A percentile compares a stretch with the other conserved stretches of the same genome.
Evolutionary conservation across 169 alveolate genomes (phyloP).

Genomic region (Theileria annulata): DNA sequence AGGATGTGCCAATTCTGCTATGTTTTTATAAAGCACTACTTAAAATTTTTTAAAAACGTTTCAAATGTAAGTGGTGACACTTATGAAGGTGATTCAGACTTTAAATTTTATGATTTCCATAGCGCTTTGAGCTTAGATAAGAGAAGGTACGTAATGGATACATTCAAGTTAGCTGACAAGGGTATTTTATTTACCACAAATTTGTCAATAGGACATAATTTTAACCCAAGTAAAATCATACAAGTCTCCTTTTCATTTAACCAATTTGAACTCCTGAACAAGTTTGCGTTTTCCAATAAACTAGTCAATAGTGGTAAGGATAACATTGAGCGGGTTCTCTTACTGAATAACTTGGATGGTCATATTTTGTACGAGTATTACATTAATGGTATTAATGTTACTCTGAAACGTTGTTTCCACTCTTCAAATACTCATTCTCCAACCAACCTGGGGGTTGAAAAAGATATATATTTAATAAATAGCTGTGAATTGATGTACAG

Average conservation of each 20-base stretch:
- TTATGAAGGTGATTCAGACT: neutral
- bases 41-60: neutral
- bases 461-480: constrained; percentile 26
- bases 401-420: neutral
- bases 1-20: constrained; percentile 65
- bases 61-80: neutral
- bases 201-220: constrained; percentile 42
- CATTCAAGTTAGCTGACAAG: constrained; percentile 18
- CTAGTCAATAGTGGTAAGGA: constrained; percentile 27
- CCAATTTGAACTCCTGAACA: constrained; percentile 8
- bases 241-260: constrained; percentile 40
- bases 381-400: constrained; percentile 13
- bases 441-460: neutral
- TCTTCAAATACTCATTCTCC: neutral
- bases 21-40: constrained; percentile 43
- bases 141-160: constrained; percentile 43
- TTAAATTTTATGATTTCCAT: constrained; percentile 38
- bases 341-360: constrained; percentile 57
- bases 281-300: constrained; percentile 33
- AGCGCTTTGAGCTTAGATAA: constrained; percentile 54
- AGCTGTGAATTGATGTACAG: constrained; percentile 57
- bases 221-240: constrained; percentile 31
- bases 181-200: constrained; percentile 62
- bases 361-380: constrained; percentile 58
- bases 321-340: constrained; percentile 9